Evolutionary conservation across 805 yeast genomes (phyloP), one percentile per base, ranked within the genome.

Genomic region (Candida maesae): DNA sequence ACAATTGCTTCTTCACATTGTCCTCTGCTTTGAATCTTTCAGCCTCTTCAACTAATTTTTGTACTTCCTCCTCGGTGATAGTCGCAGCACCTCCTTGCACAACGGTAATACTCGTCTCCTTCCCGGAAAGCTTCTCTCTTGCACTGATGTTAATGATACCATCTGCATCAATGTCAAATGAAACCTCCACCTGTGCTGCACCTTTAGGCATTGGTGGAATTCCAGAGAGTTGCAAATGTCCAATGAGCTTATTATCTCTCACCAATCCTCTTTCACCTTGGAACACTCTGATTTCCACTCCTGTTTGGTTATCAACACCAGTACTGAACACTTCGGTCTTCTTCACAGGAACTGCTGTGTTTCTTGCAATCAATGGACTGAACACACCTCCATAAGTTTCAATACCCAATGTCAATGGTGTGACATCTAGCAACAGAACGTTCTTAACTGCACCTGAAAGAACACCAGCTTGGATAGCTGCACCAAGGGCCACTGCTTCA

Each of bases 401-500:
- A 52, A 84, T 84, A 43, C 95, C 95, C 37, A 84, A 62, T 14
- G 93, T 82, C 60, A 84, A 69, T 40, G 95, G 95, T 20, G 93
- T 83, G 17, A 85, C 93, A 64, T 85, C 95, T 51, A 85, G 70
- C 41, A 85, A 64, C 39, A 85, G 73, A 32, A 85, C 91, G 58
- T 84, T 84, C 63, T 78, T 81, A 40, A 85, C 81, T 53, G 84
- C 88, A 50, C 95, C 95, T 16, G 90, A 81, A 42, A 85, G 66
- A 29, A 85, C 82, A 52, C 90, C 95, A 55, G 91, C 95, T 66
- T 85, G 95, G 54, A 85, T 83, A 35, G 95, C 93, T 24, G 95
- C 95, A 57, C 95, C 95, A 50, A 85, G 65, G 33, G 95, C 93
- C 36, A 85, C 95, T n/a, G 93, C 90, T 64, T 85, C 95, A 61